phyloP scores from a whole-genome alignment of 805 yeast species.

The Ogataea ganodermae region DNA sequence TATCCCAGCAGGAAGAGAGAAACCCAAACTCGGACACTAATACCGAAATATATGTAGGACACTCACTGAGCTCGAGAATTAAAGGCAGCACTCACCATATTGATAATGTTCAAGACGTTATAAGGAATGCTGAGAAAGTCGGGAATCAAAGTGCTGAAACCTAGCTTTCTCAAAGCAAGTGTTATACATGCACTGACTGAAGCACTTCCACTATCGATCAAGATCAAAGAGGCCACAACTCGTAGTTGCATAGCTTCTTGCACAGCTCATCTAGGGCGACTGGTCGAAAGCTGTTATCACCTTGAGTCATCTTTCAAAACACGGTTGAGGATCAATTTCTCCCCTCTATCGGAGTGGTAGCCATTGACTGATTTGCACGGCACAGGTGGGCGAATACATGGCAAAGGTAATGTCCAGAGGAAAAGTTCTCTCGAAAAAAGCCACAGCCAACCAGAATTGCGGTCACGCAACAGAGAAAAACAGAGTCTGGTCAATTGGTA shows the following conservation, averaged over 20 bases:
- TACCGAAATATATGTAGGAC: conserved; percentile 35
- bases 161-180: conserved; percentile 46
- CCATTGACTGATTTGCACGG: conserved; percentile 33
- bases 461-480: conserved; percentile 19
- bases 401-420: conserved; percentile 38
- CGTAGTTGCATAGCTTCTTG: conserved; percentile 44
- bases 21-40: conserved; percentile 7
- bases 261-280: conserved; percentile 40
- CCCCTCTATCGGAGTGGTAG: conserved; percentile 54
- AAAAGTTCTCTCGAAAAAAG: conserved; percentile 31
- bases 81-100: conserved; percentile 32
- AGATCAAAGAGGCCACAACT: conserved; percentile 51
- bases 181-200: conserved; percentile 46
- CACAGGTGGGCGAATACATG: conserved; percentile 17
- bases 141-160: conserved; percentile 51
- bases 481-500: conserved; percentile 25
- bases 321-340: conserved; percentile 56
- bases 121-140: conserved; percentile 53
- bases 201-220: conserved; percentile 37
- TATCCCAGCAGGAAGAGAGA: conserved; percentile 10
- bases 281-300: conserved; percentile 56
- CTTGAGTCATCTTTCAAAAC: conserved; percentile 65
- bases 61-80: conserved; percentile 40
- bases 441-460: conserved; percentile 32
- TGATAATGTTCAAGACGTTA: conserved; percentile 35